A percentile compares a stretch with the other conserved stretches of the same genome.
phyloP scores from a whole-genome alignment of 805 yeast species.

The Tetrapisispora iriomotensis region DNA sequence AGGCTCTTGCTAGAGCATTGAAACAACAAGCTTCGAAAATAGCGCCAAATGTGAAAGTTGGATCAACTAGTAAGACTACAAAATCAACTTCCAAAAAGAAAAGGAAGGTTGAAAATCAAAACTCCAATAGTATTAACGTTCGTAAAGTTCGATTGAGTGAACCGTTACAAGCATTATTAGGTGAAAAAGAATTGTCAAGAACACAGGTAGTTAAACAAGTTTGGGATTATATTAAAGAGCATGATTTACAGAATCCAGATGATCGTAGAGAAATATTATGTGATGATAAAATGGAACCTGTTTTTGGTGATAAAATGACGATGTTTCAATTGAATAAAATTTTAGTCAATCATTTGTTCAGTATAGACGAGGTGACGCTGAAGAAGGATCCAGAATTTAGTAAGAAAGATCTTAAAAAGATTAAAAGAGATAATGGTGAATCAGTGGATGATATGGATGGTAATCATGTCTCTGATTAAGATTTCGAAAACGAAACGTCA shows the following conservation, averaged over 20 bases:
- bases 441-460: background rate
- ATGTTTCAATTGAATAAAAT: conserved; percentile 52
- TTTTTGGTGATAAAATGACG: conserved; percentile 53
- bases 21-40: conserved; percentile 20
- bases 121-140: conserved; percentile 29
- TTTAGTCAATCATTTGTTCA: conserved; percentile 41
- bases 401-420: background rate
- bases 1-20: conserved; percentile 41
- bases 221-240: conserved; percentile 60
- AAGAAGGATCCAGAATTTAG: too few species aligned
- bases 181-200: conserved; percentile 40
- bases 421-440: background rate
- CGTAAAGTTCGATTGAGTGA: conserved; percentile 42
- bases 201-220: conserved; percentile 60
- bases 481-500: background rate
- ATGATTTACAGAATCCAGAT: conserved; percentile 54
- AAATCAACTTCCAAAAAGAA: conserved; percentile 8
- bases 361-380: conserved; percentile 26
- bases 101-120: conserved; percentile 5
- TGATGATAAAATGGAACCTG: conserved; percentile 44
- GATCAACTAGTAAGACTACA: conserved; percentile 3
- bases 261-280: conserved; percentile 58
- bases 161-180: conserved; percentile 42
- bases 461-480: background rate
- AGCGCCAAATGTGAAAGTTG: background rate